A percentile compares a stretch with the other conserved stretches of the same genome.
Evolutionary conservation across 352 stramenopile species (phyloP).

Genomic region (Phytophthora idaei): DNA sequence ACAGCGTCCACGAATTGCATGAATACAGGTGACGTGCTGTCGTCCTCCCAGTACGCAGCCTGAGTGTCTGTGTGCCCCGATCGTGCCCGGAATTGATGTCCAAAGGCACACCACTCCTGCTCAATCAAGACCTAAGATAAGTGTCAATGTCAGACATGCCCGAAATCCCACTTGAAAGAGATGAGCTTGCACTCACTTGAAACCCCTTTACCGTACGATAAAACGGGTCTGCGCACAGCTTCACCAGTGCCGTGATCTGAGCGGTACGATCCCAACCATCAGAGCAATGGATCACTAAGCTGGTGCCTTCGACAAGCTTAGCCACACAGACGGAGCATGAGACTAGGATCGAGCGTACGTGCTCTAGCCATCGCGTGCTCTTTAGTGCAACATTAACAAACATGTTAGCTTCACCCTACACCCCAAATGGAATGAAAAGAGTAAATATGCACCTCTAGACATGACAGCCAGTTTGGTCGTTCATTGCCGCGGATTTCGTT

Average conservation of each 20-base stretch:
- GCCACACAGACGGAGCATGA: constrained; percentile 94
- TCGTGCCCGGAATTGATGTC: constrained; percentile 97
- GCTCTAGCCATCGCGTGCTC: constrained; percentile 83
- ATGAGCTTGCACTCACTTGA: constrained; percentile 39
- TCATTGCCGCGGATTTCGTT: constrained; percentile 83
- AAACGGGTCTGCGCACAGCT: constrained; percentile 97
- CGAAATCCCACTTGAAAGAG: not conserved
- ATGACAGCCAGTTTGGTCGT: constrained; percentile 80
- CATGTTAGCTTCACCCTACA: constrained; percentile 13
- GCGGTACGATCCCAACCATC: constrained; percentile 99
- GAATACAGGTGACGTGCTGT: constrained; percentile 98
- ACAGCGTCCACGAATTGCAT: constrained; percentile 99
- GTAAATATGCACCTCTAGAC: constrained; percentile 57
- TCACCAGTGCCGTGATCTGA: constrained; percentile 94
- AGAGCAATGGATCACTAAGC: constrained; percentile 98
- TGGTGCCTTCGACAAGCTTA: constrained; percentile 88
- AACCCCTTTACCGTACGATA: constrained; percentile 98
- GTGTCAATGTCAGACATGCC: not conserved
- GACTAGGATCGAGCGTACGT: constrained; percentile 77
- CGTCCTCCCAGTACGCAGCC: constrained; percentile 92
- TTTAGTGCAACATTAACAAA: constrained; percentile 15
- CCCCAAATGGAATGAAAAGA: not conserved
- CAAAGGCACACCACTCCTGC: constrained; percentile 99
- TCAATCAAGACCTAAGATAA: constrained; percentile 90
- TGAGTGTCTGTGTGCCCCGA: constrained; percentile 66